Evolutionary conservation across 2,329 filamentous ascomycete species (phyloP).

Genomic region (Colletotrichum sp.): DNA sequence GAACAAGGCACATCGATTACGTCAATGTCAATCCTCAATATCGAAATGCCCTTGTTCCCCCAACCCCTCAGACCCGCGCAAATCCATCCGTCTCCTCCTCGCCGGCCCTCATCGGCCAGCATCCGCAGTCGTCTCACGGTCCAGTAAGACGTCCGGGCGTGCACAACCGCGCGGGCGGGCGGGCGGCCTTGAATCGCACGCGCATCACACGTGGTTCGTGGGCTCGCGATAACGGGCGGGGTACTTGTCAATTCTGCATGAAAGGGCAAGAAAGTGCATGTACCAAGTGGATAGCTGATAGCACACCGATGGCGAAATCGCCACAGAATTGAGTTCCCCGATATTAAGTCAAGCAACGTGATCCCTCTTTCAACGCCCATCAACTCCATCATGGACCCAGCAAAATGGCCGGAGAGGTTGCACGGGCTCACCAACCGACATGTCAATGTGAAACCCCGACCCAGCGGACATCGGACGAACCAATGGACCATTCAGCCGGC

Average conservation of each 20-base stretch:
- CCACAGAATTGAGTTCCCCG: not conserved
- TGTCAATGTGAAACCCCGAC: conserved; percentile 10
- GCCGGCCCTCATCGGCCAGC: not conserved
- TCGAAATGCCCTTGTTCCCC: not conserved
- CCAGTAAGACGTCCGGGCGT: not conserved
- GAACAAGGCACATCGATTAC: not conserved
- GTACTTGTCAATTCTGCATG: not conserved
- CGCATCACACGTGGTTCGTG: conserved; percentile 2
- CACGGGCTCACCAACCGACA: not conserved
- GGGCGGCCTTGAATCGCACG: not conserved
- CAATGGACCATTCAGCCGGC: not conserved
- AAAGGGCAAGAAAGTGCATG: not conserved
- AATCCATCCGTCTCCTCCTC: not conserved
- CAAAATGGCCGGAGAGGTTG: not conserved
- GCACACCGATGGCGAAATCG: not conserved
- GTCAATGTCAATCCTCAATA: not conserved
- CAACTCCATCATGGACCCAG: not conserved
- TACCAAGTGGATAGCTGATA: not conserved
- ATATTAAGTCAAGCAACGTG: not conserved
- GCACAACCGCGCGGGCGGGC: not conserved
- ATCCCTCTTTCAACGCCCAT: not conserved
- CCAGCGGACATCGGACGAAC: conserved; percentile 12
- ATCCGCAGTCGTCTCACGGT: not conserved
- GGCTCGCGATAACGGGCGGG: not conserved
- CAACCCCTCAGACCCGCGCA: not conserved